phyloP scores from a whole-genome alignment of 2,329 filamentous ascomycete genomes.

The Aspergillus sp. region DNA sequence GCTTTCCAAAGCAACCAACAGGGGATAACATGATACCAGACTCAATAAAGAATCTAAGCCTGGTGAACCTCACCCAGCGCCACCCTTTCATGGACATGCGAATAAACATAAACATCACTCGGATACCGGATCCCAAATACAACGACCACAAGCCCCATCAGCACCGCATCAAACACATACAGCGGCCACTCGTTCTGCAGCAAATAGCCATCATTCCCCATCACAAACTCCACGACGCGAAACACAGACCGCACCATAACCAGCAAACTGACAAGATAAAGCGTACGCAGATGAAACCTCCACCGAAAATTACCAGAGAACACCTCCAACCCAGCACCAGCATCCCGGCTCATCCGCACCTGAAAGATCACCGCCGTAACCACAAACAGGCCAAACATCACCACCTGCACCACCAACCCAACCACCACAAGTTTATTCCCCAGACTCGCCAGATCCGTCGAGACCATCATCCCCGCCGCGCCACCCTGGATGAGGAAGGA shows the following conservation, averaged over 20 bases:
- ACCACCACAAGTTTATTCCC: constrained; percentile 48
- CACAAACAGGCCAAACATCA: constrained; percentile 59
- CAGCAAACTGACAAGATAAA: constrained; percentile 13
- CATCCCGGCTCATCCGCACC: constrained; percentile 31
- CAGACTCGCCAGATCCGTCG: constrained; percentile 3
- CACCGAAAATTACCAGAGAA: not conserved
- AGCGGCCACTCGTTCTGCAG: not conserved
- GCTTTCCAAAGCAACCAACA: no score
- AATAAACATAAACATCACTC: no score
- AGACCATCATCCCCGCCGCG: constrained; percentile 16
- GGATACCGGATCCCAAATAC: no score
- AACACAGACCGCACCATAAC: constrained; percentile 23
- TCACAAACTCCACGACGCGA: constrained; percentile 6
- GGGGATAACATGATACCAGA: no score
- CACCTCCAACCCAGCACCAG: not conserved
- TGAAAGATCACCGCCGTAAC: constrained; percentile 52
- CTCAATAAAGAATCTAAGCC: no score
- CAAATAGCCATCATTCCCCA: constrained; percentile 1
- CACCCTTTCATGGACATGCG: no score
- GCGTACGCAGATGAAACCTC: not conserved
- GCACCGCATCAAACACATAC: constrained; percentile 4
- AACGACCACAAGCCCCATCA: not conserved
- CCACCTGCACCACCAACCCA: constrained; percentile 58
- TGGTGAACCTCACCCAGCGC: no score
- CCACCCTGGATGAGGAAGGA: constrained; percentile 32